These are phyloP conservation scores for Colletotrichum ledebouriae DNA, from an alignment of 2,329 filamentous ascomycete genomes.

Conservation along the genomic window DNA sequence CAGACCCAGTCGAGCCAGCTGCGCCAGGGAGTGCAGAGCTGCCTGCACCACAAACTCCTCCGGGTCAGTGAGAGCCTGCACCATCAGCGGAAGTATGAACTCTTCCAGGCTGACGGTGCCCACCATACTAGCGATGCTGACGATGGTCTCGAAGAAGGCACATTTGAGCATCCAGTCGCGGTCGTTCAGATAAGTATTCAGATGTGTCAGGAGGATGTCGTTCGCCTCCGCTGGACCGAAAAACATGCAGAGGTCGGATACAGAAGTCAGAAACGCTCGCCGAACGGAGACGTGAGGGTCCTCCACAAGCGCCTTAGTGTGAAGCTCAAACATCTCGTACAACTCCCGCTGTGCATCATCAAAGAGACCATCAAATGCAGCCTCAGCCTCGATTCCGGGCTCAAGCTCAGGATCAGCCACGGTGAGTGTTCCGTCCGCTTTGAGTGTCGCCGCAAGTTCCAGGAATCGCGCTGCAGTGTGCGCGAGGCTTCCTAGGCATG, in stretches of 20 bases:
- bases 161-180: slow-evolving; percentile 97
- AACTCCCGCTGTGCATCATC: slow-evolving; percentile 89
- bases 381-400: slow-evolving; percentile 74
- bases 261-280: slow-evolving; percentile 90
- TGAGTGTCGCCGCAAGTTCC: slow-evolving; percentile 89
- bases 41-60: slow-evolving; percentile 96
- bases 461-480: slow-evolving; percentile 87
- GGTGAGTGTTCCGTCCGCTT: slow-evolving; percentile 85
- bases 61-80: slow-evolving; percentile 91
- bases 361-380: slow-evolving; percentile 85
- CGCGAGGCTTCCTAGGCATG: slow-evolving; percentile 89
- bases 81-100: slow-evolving; percentile 95
- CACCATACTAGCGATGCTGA: slow-evolving; percentile 91
- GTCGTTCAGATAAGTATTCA: slow-evolving; percentile 98
- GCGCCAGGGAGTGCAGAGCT: slow-evolving; percentile 87
- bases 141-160: slow-evolving; percentile 95
- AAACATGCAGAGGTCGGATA: slow-evolving; percentile 93
- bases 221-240: slow-evolving; percentile 93
- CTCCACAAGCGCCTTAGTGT: slow-evolving; percentile 91
- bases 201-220: slow-evolving; percentile 94
- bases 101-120: slow-evolving; percentile 92
- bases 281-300: slow-evolving; percentile 89
- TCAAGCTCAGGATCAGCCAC: slow-evolving; percentile 85
- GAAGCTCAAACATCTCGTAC: slow-evolving; percentile 84
- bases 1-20: slow-evolving; percentile 88